Evolutionary conservation across 345 rosid genomes (phyloP), one percentile per base, ranked within the genome.

Genomic region (Boechera divaricarpa): DNA sequence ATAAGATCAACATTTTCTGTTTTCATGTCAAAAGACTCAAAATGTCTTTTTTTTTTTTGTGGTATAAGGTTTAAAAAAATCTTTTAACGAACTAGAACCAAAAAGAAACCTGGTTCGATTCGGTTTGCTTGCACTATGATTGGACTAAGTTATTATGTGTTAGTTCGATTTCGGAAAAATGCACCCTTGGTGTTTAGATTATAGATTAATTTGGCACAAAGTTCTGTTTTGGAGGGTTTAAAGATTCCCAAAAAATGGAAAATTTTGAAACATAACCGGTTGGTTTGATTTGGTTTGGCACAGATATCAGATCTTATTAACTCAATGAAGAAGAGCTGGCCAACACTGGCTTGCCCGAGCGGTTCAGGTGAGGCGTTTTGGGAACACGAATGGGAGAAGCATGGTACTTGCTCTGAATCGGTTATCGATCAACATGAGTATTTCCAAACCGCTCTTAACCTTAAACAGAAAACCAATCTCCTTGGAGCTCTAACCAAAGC

Each of bases 311-410:
- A 91, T 75, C 79, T 95, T 2, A 57, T 49, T 11, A 76, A 67
- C 13, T 83, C 82, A n/a, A 86, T 95, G 96, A 77, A 73, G 79
- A 79, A 28, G 83, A 79, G 77, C 45, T 95, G 99, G 98, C 97
- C 98, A 12, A 79, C 99, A 11, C 82, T 95, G 29, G 82, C 97
- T 15, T 95, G 99, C 51, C 98, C 99, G 1, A 89, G 94, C 65
- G 72, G 82, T 51, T 66, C 75, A 38, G 94, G 96, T 11, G 64
- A 77, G 9, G 41, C 65, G 0, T 95, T 95, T 18, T 95, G 99
- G 99, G 63, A 90, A 5, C 99, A 91, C 47, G 98, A 95, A 74
- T 95, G 99, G 99, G 89, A 87, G 38, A 95, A 95, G 61, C 99
- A 95, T 36, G 99, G 99, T 1, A 95, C 98, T 3, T 95, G 99